These are phyloP conservation scores for Cercospora sp. DNA, from an alignment of 2,329 filamentous ascomycete genomes.

Conservation along the genomic window DNA sequence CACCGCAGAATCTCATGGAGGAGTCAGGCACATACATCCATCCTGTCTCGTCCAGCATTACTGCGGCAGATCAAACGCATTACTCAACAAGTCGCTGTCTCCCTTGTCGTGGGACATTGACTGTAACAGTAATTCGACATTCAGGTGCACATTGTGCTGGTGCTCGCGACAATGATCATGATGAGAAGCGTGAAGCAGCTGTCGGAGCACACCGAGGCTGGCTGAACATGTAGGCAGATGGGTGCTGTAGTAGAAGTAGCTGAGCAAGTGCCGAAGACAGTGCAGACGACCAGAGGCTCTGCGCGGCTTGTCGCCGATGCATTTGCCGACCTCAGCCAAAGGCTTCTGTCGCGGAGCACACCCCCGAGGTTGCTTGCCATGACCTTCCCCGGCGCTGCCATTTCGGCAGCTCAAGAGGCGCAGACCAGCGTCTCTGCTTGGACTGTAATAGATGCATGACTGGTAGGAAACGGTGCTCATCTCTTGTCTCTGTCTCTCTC, in stretches of 20 bases:
- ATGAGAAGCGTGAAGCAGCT: background rate
- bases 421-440: background rate
- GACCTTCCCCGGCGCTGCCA: background rate
- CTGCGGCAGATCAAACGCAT: conserved; percentile 33
- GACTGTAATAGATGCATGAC: background rate
- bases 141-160: background rate
- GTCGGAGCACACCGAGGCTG: background rate
- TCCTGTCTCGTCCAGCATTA: conserved; percentile 29
- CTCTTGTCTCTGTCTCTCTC: background rate
- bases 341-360: background rate
- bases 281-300: background rate
- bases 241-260: background rate
- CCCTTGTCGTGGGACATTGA: conserved; percentile 31
- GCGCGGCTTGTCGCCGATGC: background rate
- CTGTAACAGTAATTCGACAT: conserved; percentile 35
- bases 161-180: background rate
- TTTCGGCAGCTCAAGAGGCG: background rate
- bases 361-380: background rate
- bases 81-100: conserved; percentile 37
- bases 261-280: background rate
- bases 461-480: background rate
- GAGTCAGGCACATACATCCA: conserved; percentile 22
- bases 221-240: background rate
- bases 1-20: conserved; percentile 22
- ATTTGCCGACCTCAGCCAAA: background rate